These are phyloP conservation scores for Chrysoporthe puriensis DNA, from an alignment of 2,329 filamentous ascomycete species.

Conservation along the genomic window DNA sequence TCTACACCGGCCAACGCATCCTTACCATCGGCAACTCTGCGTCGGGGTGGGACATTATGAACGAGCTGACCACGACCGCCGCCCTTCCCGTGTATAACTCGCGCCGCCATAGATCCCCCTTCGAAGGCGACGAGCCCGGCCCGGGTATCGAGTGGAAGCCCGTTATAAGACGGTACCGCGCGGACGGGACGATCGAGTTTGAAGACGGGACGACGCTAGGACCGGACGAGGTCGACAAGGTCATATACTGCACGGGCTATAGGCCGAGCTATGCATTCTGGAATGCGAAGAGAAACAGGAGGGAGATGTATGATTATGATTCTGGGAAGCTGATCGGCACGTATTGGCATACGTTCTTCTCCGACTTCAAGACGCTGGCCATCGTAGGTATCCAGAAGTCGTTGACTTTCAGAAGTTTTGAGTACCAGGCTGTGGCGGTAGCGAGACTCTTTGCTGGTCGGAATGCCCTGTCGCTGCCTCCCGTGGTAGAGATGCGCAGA, in stretches of 20 bases:
- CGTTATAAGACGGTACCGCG: constrained; percentile 48
- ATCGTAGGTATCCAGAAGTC: constrained; percentile 56
- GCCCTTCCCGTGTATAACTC: constrained; percentile 55
- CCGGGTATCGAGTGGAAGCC: constrained; percentile 58
- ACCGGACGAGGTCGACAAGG: constrained; percentile 40
- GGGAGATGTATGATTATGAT: constrained; percentile 54
- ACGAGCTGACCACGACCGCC: constrained; percentile 43
- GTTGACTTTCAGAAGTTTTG: constrained; percentile 57
- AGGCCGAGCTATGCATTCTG: constrained; percentile 51
- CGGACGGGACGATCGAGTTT: constrained; percentile 49
- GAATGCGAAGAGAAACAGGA: constrained; percentile 50
- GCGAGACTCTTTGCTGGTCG: constrained; percentile 52
- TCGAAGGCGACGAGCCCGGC: constrained; percentile 54
- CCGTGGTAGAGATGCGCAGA: constrained; percentile 41
- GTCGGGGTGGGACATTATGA: constrained; percentile 46
- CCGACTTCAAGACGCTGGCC: constrained; percentile 50
- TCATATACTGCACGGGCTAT: constrained; percentile 51
- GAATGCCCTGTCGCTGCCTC: constrained; percentile 44
- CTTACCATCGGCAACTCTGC: constrained; percentile 50
- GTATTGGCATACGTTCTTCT: constrained; percentile 59
- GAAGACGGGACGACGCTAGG: constrained; percentile 40
- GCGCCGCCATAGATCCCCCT: constrained; percentile 50
- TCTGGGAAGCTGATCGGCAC: constrained; percentile 46
- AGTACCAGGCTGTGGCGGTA: constrained; percentile 59
- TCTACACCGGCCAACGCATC: constrained; percentile 41